Base-by-base conservation (phyloP, 2,329 filamentous ascomycete species). In the Ampelomyces quisqualis region DNA sequence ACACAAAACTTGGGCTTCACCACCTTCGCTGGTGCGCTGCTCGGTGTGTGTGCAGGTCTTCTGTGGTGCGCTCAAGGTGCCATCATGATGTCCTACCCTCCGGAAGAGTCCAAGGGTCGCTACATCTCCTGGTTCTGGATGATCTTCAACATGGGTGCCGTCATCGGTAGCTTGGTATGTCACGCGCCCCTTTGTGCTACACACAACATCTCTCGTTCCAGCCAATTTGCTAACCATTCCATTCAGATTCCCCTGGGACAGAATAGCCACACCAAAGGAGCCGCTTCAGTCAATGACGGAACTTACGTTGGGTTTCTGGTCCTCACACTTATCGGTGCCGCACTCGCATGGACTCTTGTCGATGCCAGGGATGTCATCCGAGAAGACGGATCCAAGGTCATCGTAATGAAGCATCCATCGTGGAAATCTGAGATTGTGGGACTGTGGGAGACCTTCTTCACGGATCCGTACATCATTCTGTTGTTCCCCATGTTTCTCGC, bases 41-140 rank as follows among this genome's bases (percentile, higher is more conserved):
- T 90, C 32, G 88, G 88, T 68, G 72, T 88, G 42, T 90, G 86
- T 62, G 88, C 88, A 32, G 87, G 85, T 62, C 75, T 91, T 26
- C 75, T 93, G 24, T 93, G 88, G 88, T 85, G 84, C 22, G 88
- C 85, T 1, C 87, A 91, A 70, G 87, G 88, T 45, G 83, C 86
- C 44, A 88, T 91, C 61, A 90, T 91, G 85, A 91, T 95, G 81
- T 83, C 86, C 27, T 95, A 95, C 67, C 90, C 90, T 2, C 75
- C 79, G 14, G 90, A 95, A 70, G 69, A 80, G 22, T 80, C 81
- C 51, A 95, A 95, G 76, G 90, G 90, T 30, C 83, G 84, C 45
- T 95, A 90, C 68, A 95, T 95, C 66, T 86, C 86, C 46, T 84
- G 82, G 73, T 95, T 95, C 72, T 95, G 90, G 90, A 83, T 90